Percentiles rank a stretch among this genome's conserved stretches.
Conservation (phyloP, 78 protist species). For the Bodo saltans region DNA sequence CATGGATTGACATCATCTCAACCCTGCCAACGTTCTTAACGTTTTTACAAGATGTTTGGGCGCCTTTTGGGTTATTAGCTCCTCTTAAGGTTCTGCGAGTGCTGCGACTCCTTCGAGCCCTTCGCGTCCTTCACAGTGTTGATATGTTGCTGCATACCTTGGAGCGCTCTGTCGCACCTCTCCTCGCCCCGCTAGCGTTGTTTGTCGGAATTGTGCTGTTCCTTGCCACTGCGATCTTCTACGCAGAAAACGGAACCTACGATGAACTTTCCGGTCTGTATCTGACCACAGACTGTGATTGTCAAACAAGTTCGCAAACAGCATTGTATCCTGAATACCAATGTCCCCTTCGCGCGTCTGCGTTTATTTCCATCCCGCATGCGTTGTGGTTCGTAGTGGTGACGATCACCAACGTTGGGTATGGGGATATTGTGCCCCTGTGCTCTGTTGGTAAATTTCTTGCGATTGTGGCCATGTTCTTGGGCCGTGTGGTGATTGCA, state of each 20-base stretch:
- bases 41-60: too few relatives aligned
- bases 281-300: background rate
- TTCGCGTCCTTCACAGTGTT: background rate
- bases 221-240: slow-evolving; percentile 4
- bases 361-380: slow-evolving; percentile 1
- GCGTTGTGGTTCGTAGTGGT: slow-evolving; percentile 32
- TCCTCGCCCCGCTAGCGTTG: background rate
- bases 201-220: background rate
- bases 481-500: slow-evolving; percentile 1
- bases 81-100: background rate
- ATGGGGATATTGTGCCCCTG: slow-evolving; percentile 33
- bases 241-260: slow-evolving; percentile 8
- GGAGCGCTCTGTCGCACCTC: background rate
- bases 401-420: slow-evolving; percentile 29
- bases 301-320: background rate
- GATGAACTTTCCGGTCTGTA: background rate
- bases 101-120: background rate
- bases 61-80: too few relatives aligned
- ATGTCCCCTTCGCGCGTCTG: background rate
- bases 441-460: background rate
- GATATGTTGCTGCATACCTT: background rate
- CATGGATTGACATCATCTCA: too few relatives aligned
- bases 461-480: background rate
- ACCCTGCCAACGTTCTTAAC: too few relatives aligned
- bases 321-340: slow-evolving; percentile 1